These are phyloP conservation scores for Plantago major DNA, from an alignment of 257 asterid genomes.

Conservation along the genomic window DNA sequence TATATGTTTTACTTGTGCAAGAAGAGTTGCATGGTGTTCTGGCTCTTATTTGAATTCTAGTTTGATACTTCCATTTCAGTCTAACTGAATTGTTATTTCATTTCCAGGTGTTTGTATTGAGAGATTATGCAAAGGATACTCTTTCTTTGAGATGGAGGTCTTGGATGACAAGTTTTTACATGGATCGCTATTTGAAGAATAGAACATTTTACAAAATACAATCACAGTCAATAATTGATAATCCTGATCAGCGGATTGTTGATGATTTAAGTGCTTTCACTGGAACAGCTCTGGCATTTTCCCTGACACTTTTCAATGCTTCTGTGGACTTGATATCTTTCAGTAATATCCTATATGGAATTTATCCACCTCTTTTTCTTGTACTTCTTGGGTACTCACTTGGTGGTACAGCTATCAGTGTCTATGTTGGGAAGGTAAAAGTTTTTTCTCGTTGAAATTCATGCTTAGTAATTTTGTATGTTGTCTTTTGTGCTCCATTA, in stretches of 20 bases:
- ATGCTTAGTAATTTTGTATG: conserved; percentile 4
- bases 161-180: conserved; percentile 87
- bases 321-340: conserved; percentile 84
- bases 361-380: conserved; percentile 84
- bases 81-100: conserved; percentile 1
- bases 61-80: neutral
- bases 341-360: conserved; percentile 80
- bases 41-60: conserved; percentile 7
- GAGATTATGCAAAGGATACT: conserved; percentile 91
- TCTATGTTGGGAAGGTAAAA: conserved; percentile 81
- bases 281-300: conserved; percentile 83
- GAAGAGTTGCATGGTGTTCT: neutral
- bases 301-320: conserved; percentile 79
- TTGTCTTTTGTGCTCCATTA: conserved; percentile 7
- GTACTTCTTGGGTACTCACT: conserved; percentile 79
- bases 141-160: conserved; percentile 93
- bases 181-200: conserved; percentile 85
- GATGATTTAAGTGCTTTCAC: conserved; percentile 92
- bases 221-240: conserved; percentile 80
- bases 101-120: conserved; percentile 72
- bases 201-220: conserved; percentile 75
- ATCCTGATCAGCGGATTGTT: conserved; percentile 95
- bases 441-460: conserved; percentile 8
- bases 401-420: conserved; percentile 86
- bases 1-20: conserved; percentile 8